Evolutionary conservation across 2,329 filamentous ascomycete genomes (phyloP).

Genomic region (Botryotinia narcissicola): DNA sequence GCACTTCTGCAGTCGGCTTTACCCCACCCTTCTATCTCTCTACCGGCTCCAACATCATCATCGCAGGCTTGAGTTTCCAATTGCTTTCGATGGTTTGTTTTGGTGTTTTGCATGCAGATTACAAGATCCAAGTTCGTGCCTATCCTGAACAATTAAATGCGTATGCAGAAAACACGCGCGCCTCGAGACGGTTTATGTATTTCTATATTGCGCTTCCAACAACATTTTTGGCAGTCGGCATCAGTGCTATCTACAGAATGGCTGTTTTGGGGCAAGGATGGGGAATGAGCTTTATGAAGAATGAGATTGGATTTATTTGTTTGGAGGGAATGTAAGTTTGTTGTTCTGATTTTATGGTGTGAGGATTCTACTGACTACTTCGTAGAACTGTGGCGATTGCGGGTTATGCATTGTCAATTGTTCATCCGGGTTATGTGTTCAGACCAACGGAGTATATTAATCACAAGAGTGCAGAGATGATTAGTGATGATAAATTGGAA

Average conservation of each 20-base stretch:
- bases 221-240: neutral
- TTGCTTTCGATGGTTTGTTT: conserved; percentile 6
- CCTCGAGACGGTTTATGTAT: neutral
- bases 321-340: conserved; percentile 9
- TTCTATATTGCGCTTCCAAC: neutral
- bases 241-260: neutral
- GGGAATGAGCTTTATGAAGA: conserved; percentile 1
- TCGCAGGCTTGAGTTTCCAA: neutral
- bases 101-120: neutral
- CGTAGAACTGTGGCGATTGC: conserved; percentile 5
- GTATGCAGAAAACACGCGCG: neutral
- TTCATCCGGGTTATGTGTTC: conserved; percentile 13
- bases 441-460: conserved; percentile 1
- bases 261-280: conserved; percentile 2
- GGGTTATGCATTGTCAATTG: neutral
- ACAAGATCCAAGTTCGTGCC: conserved; percentile 3
- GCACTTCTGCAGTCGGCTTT: neutral
- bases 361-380: neutral
- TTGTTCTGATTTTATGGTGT: neutral
- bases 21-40: neutral
- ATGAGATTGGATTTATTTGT: conserved; percentile 13
- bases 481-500: conserved; percentile 7
- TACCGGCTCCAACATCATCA: neutral
- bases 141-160: neutral
- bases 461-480: neutral